These are phyloP conservation scores for Kodamaea laetipori DNA, from an alignment of 805 yeast genomes.

Conservation along the genomic window DNA sequence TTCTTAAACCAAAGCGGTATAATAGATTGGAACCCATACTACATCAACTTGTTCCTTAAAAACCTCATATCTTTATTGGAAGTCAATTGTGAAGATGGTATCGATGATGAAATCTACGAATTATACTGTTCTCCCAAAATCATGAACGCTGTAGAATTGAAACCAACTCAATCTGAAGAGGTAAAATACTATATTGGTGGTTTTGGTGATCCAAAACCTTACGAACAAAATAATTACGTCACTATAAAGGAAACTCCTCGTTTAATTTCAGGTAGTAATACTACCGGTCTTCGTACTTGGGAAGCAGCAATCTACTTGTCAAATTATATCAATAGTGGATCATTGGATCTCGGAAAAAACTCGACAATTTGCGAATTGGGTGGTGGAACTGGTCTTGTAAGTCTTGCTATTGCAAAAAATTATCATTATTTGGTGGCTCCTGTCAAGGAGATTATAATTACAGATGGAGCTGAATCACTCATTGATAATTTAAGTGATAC, in stretches of 20 bases:
- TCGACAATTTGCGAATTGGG: constrained; percentile 69
- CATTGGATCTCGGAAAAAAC: constrained; percentile 19
- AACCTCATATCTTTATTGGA: constrained; percentile 41
- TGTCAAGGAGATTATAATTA: constrained; percentile 42
- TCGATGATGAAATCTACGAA: constrained; percentile 46
- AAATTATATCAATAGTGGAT: constrained; percentile 42
- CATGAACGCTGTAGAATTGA: constrained; percentile 32
- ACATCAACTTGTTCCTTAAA: constrained; percentile 50
- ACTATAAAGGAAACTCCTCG: constrained; percentile 61
- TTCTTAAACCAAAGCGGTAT: constrained; percentile 17
- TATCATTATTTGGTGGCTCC: constrained; percentile 15
- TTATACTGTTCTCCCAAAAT: constrained; percentile 34
- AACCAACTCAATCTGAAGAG: constrained; percentile 42
- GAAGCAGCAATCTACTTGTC: constrained; percentile 79
- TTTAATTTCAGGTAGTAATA: constrained; percentile 69
- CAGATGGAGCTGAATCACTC: constrained; percentile 68
- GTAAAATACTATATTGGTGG: constrained; percentile 37
- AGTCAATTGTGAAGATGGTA: constrained; percentile 28
- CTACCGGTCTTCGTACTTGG: constrained; percentile 93
- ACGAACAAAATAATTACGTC: constrained; percentile 23
- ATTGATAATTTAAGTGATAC: constrained; percentile 50
- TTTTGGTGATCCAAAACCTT: constrained; percentile 12
- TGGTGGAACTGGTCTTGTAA: constrained; percentile 85
- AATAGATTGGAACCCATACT: constrained; percentile 48
- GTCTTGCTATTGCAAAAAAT: constrained; percentile 46